Evolutionary conservation across 331 rosid genomes (phyloP).

Genomic region (Telfairia occidentalis): DNA sequence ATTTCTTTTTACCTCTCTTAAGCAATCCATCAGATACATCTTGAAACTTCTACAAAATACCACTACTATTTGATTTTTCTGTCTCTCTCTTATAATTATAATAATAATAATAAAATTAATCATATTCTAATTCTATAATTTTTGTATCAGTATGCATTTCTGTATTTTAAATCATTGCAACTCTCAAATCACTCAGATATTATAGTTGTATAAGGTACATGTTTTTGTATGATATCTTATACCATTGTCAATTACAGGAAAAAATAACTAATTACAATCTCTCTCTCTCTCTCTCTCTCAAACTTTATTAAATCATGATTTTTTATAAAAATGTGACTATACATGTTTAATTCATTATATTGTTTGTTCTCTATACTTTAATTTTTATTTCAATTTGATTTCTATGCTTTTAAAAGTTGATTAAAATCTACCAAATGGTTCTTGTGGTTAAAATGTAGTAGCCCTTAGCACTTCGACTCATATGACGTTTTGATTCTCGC

Average conservation of each 20-base stretch:
- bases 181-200: neutral
- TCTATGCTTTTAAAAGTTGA: too few species aligned
- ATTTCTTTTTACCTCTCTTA: neutral
- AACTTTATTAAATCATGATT: neutral
- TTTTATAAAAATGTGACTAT: neutral
- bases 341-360: neutral
- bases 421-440: too few species aligned
- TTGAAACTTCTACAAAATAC: neutral
- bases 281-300: neutral
- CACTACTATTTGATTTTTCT: neutral
- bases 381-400: too few species aligned
- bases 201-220: neutral
- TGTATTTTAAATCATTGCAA: neutral
- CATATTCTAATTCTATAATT: neutral
- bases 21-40: neutral
- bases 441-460: too few species aligned
- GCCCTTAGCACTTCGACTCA: too few species aligned
- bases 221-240: neutral
- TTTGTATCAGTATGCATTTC: neutral
- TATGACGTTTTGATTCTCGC: too few species aligned
- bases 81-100: neutral
- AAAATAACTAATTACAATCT: neutral
- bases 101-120: neutral
- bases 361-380: neutral
- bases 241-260: neutral